These are phyloP conservation scores for Syzygium malaccense DNA, from an alignment of 441 rosid species.

Conservation along the genomic window DNA sequence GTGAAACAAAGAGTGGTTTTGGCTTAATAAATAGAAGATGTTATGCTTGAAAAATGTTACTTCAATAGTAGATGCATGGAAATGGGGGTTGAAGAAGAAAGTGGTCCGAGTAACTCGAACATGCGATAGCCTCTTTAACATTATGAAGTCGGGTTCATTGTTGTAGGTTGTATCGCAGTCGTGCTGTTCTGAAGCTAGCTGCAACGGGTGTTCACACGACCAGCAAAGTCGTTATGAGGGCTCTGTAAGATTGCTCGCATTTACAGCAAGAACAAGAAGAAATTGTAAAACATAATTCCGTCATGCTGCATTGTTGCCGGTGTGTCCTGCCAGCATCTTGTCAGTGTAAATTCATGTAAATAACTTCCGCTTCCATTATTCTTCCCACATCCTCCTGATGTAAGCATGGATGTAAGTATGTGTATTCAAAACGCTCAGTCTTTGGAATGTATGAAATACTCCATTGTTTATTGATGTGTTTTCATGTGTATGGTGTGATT, in stretches of 20 bases:
- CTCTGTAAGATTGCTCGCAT: conserved; percentile 19
- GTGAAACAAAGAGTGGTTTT: background rate
- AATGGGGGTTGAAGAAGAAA: background rate
- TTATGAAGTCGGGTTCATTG: background rate
- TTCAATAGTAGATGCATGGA: background rate
- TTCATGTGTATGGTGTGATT: background rate
- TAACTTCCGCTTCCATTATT: background rate
- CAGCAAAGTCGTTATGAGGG: conserved; percentile 52
- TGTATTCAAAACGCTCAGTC: background rate
- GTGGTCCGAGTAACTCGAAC: background rate
- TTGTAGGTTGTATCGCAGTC: conserved; percentile 58
- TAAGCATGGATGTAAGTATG: background rate
- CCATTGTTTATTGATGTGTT: background rate
- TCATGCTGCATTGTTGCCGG: background rate
- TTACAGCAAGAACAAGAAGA: background rate
- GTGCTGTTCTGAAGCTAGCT: conserved; percentile 57
- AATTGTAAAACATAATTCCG: background rate
- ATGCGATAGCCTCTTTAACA: background rate
- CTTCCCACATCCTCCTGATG: background rate
- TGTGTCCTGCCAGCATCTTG: background rate
- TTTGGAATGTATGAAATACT: background rate
- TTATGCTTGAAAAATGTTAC: background rate
- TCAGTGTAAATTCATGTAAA: background rate
- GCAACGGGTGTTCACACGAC: conserved; percentile 62
- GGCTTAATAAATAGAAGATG: background rate